Base-by-base conservation (phyloP, 2,329 filamentous ascomycete genomes). In the Podosphaera leucotricha region DNA sequence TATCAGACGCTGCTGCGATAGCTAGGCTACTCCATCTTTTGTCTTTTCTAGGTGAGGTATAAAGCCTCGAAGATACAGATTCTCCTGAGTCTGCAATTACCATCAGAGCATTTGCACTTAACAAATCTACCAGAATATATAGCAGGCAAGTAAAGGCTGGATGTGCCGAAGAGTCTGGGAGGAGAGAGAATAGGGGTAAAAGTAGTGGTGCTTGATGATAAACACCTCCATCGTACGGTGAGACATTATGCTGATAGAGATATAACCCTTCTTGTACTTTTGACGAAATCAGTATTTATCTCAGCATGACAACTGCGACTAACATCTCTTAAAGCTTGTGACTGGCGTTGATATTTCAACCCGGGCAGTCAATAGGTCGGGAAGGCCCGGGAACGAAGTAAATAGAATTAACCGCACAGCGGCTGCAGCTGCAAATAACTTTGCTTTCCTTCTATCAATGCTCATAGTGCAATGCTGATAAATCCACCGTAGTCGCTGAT, bases 291-390 rank as follows among this genome's bases (percentile, higher is more conserved):
- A 30, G n/a, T 33, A 22, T 13, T 10, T 30, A 7, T n/a, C 6
- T 18, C 8, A 24, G 24, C 28, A 11, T 33, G 18, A 22, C 7
- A 19, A 10, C 11, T n/a, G 11, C n/a, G 37, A 62, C 79, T 61
- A 69, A 92, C 86, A 67, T 73, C 90, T 75, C 67, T 95, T 95
- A 72, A 94, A 98, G 71, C 87, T 93, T 54, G 84, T 94, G 40
- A 95, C 80, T 35, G 90, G 87, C 19, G 90, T 98, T 38, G 90
- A 94, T 56, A 98, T 80, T 67, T 98, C 90, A 55, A 94, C 90
- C 57, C 90, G 80, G 50, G 80, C 81, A 18, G 84, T 90, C 49
- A 98, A 69, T 49, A 93, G 69, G 59, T 85, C 77, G 43, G 87
- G 82, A 36, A 98, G 68, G 33, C 72, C 73, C 49, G 90, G 86